A percentile compares a stretch with the other conserved stretches of the same genome.
phyloP scores from a whole-genome alignment of 129 eudicot genomes.

The Kitagawia praeruptora region DNA sequence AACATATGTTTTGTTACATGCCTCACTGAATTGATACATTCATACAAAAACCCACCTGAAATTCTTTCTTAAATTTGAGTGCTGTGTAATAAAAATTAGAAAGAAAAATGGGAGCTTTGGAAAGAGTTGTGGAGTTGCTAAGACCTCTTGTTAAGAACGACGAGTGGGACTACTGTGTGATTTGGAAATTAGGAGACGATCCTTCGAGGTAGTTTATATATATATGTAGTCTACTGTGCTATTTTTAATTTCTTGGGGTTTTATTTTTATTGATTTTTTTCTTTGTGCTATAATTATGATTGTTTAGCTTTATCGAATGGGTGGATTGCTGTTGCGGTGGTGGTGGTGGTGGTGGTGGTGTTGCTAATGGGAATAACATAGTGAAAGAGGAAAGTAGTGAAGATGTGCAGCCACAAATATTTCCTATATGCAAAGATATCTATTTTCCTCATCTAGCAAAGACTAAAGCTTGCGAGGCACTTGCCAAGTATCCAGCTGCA shows the following conservation, averaged over 20 bases:
- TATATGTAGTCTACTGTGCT: not conserved
- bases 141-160: conserved; percentile 41
- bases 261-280: not conserved
- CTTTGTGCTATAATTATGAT: not conserved
- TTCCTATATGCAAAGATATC: conserved; percentile 50
- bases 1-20: not conserved
- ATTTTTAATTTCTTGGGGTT: not conserved
- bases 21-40: not conserved
- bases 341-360: conserved; percentile 27
- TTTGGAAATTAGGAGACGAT: conserved; percentile 80
- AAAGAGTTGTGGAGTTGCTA: conserved; percentile 41
- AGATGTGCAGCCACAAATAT: conserved; percentile 17
- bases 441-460: conserved; percentile 33
- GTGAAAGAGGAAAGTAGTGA: conserved; percentile 35
- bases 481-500: conserved; percentile 51
- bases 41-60: not conserved
- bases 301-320: conserved; percentile 63
- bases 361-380: conserved; percentile 16
- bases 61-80: not conserved
- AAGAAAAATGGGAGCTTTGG: conserved; percentile 22
- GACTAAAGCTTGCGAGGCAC: conserved; percentile 46
- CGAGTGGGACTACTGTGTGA: conserved; percentile 74
- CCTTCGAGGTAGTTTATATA: conserved; percentile 46
- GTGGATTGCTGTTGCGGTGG: conserved; percentile 71
- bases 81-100: not conserved